phyloP scores from a whole-genome alignment of 2,329 filamentous ascomycete genomes.

The Venturiaceae sp. region DNA sequence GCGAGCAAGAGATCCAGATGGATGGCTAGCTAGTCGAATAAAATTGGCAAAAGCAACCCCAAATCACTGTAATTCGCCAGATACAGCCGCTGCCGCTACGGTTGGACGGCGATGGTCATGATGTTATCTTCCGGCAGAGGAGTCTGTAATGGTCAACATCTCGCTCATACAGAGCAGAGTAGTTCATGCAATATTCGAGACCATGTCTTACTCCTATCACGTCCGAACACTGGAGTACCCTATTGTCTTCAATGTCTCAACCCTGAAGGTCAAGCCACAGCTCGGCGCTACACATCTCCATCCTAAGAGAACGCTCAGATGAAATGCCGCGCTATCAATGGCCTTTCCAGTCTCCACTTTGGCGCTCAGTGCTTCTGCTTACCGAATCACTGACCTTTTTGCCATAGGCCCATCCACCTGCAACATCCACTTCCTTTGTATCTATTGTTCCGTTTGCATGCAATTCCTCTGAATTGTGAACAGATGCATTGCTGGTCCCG shows the following conservation, averaged over 20 bases:
- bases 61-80: background rate
- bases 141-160: no score
- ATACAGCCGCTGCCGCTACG: background rate
- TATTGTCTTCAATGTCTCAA: background rate
- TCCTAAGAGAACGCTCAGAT: background rate
- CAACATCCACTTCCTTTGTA: background rate
- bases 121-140: background rate
- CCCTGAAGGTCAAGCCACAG: background rate
- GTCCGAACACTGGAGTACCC: background rate
- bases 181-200: no score
- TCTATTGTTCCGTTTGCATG: background rate
- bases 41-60: background rate
- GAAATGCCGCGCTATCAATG: background rate
- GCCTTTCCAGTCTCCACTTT: background rate
- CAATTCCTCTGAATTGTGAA: background rate
- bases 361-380: background rate
- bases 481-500: background rate
- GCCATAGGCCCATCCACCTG: background rate
- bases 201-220: background rate
- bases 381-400: background rate
- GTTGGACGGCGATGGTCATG: background rate
- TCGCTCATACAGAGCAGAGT: no score
- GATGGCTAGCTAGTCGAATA: background rate
- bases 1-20: background rate
- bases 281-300: background rate